These are phyloP conservation scores for Globisporangium lucens DNA, from an alignment of 352 stramenopile species.

Conservation along the genomic window DNA sequence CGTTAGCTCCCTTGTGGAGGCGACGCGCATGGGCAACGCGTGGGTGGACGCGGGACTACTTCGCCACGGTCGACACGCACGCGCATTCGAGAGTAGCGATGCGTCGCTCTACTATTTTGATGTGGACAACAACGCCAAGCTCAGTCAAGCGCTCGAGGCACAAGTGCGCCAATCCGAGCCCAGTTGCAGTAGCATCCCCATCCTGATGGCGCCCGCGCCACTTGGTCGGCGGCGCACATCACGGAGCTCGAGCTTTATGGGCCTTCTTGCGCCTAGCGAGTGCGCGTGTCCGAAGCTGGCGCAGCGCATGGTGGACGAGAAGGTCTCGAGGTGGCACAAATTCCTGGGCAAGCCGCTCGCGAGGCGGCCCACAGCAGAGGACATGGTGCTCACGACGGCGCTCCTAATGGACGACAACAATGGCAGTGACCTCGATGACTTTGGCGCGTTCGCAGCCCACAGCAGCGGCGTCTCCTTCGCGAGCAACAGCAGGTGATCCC, in stretches of 20 bases:
- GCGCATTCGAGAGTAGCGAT: not conserved
- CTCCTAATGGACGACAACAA: not conserved
- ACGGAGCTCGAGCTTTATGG: not conserved
- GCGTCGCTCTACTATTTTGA: not conserved
- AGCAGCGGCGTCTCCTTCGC: not conserved
- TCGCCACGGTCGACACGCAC: slow-evolving; percentile 17
- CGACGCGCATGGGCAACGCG: slow-evolving; percentile 31
- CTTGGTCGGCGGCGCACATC: not conserved
- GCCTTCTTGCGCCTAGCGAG: not conserved
- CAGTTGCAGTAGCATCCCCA: not conserved
- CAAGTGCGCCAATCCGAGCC: not conserved
- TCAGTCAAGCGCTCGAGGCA: not conserved
- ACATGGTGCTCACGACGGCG: not conserved
- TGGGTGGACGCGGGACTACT: slow-evolving; percentile 47
- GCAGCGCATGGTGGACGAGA: not conserved
- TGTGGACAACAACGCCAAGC: not conserved
- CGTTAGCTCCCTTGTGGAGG: slow-evolving; percentile 17
- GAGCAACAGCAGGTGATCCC: too few relatives aligned
- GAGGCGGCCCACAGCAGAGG: not conserved
- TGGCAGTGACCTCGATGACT: not conserved
- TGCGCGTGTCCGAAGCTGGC: not conserved
- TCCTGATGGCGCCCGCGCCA: not conserved
- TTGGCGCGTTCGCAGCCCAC: not conserved
- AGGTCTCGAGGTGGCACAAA: not conserved
- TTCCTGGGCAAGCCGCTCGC: not conserved